A percentile compares a stretch with the other conserved stretches of the same genome.
phyloP scores from a whole-genome alignment of 352 stramenopile species.

The Pelagophyceae sp. region DNA sequence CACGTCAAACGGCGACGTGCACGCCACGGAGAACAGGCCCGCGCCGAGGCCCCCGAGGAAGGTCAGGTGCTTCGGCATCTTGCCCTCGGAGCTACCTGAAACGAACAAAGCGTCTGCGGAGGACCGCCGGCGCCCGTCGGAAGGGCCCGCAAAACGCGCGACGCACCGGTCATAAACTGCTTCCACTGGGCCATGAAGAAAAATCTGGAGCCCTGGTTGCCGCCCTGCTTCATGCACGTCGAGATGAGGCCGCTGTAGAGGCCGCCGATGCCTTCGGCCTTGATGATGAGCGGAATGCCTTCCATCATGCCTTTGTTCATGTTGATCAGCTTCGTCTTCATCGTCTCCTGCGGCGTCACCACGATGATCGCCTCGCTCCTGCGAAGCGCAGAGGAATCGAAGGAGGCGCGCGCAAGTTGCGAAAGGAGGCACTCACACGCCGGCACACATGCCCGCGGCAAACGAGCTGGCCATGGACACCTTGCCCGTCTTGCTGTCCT shows the following conservation, averaged over 20 bases:
- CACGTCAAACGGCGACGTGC: constrained; percentile 86
- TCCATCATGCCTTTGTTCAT: constrained; percentile 78
- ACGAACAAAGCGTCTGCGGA: neutral
- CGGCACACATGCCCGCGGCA: constrained; percentile 76
- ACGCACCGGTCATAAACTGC: neutral
- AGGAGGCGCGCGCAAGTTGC: too few relatives aligned
- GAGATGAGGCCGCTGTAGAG: constrained; percentile 84
- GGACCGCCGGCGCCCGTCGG: constrained; percentile 54
- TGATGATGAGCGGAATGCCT: constrained; percentile 79
- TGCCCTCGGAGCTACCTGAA: constrained; percentile 42
- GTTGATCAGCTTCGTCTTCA: constrained; percentile 95
- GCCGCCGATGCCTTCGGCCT: constrained; percentile 72
- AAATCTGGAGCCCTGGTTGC: constrained; percentile 88
- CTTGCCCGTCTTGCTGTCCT: constrained; percentile 65
- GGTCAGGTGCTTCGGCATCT: constrained; percentile 36
- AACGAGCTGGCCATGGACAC: constrained; percentile 79
- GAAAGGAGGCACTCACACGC: too few relatives aligned
- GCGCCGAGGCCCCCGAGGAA: constrained; percentile 34
- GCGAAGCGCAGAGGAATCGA: too few relatives aligned
- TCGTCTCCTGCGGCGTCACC: constrained; percentile 87
- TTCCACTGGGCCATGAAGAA: constrained; percentile 57
- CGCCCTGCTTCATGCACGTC: constrained; percentile 88
- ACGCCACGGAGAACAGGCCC: constrained; percentile 89
- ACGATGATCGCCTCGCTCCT: constrained; percentile 72
- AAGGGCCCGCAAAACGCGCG: constrained; percentile 75